Evolutionary conservation across 2,329 filamentous ascomycete species (phyloP).

Genomic region (Talaromyces pinophilus): DNA sequence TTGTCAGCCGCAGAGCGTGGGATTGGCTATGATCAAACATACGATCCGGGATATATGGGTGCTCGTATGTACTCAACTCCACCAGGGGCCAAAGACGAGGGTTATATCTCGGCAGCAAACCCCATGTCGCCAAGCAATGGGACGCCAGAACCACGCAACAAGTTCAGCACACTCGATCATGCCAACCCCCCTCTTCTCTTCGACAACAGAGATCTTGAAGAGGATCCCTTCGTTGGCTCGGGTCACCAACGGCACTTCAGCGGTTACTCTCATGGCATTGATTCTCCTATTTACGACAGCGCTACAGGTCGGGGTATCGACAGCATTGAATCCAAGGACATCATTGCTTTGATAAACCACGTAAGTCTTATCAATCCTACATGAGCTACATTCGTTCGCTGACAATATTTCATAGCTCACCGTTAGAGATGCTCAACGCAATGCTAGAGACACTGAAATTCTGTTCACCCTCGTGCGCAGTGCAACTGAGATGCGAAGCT

Average conservation of each 20-base stretch:
- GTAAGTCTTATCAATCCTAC: slow-evolving; percentile 52
- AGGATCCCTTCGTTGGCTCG: slow-evolving; percentile 63
- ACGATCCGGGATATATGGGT: slow-evolving; percentile 58
- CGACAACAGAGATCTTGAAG: slow-evolving; percentile 53
- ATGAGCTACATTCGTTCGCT: slow-evolving; percentile 27
- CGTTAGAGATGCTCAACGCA: slow-evolving; percentile 93
- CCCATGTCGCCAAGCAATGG: slow-evolving; percentile 53
- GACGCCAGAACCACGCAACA: slow-evolving; percentile 49
- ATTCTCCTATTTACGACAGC: slow-evolving; percentile 85
- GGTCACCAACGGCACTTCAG: slow-evolving; percentile 68
- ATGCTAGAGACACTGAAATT: slow-evolving; percentile 94
- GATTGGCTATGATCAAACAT: slow-evolving; percentile 60
- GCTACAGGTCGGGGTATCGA: slow-evolving; percentile 86
- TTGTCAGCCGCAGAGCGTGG: slow-evolving; percentile 55
- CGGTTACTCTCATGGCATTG: slow-evolving; percentile 89
- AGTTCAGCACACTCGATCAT: slow-evolving; percentile 55
- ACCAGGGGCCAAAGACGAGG: slow-evolving; percentile 75
- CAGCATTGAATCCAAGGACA: slow-evolving; percentile 91
- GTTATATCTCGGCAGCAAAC: slow-evolving; percentile 79
- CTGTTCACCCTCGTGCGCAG: slow-evolving; percentile 90
- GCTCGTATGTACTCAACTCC: slow-evolving; percentile 50
- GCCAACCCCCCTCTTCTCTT: slow-evolving; percentile 54
- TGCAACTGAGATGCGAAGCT: slow-evolving; percentile 94
- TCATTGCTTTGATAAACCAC: slow-evolving; percentile 97
- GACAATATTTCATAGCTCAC: slow-evolving; percentile 63